Percentiles rank a stretch among this genome's conserved stretches.
phyloP scores from a whole-genome alignment of 805 yeast genomes.

The Lachancea quebecensis region DNA sequence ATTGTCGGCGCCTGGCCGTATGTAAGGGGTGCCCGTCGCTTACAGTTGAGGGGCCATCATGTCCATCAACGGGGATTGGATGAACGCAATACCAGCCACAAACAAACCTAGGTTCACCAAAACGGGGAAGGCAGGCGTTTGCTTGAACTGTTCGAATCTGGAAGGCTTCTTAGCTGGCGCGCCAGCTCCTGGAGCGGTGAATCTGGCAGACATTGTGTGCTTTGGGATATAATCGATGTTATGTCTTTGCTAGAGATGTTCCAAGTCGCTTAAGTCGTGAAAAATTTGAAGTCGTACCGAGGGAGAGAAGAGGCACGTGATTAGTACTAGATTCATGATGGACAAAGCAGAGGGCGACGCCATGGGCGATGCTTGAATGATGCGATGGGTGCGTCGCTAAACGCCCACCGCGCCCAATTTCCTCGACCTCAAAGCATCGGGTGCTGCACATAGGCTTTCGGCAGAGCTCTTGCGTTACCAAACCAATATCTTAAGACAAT shows the following conservation, averaged over 20 bases:
- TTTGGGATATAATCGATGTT: too few relatives aligned
- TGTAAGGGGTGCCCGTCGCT: background rate
- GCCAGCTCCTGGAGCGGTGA: conserved; percentile 28
- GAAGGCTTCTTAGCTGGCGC: conserved; percentile 26
- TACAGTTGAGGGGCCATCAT: conserved; percentile 68
- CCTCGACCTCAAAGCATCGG: too few relatives aligned
- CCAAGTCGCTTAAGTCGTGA: background rate
- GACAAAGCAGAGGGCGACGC: too few relatives aligned
- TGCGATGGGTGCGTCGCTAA: too few relatives aligned
- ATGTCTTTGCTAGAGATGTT: background rate
- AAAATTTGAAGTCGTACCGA: background rate
- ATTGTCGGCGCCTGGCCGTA: too few relatives aligned
- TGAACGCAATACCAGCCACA: conserved; percentile 65
- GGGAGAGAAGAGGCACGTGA: too few relatives aligned
- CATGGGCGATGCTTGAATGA: too few relatives aligned
- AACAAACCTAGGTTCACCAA: conserved; percentile 58
- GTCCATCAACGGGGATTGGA: conserved; percentile 75
- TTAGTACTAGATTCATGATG: too few relatives aligned
- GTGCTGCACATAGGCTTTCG: too few relatives aligned
- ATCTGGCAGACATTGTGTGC: conserved; percentile 12
- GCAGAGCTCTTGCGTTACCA: too few relatives aligned
- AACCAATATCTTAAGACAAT: too few relatives aligned
- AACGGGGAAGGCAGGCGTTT: conserved; percentile 60
- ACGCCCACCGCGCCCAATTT: too few relatives aligned
- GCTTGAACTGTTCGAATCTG: conserved; percentile 45